A percentile compares a stretch with the other conserved stretches of the same genome.
phyloP scores from a whole-genome alignment of 2,329 filamentous ascomycete genomes.

The Fusarium virguliforme region DNA sequence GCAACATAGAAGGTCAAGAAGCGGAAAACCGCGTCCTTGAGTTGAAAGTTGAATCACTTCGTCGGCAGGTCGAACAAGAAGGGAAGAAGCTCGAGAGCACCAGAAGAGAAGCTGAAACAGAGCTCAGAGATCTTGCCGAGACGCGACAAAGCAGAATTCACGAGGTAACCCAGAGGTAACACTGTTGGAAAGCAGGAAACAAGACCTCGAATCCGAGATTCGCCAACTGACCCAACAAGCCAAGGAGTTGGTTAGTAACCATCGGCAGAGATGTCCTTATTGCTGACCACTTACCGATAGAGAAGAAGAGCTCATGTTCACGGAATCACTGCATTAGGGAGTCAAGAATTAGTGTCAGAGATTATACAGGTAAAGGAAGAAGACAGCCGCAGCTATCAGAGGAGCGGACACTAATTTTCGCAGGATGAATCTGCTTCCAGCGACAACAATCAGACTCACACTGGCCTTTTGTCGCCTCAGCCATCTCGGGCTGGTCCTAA shows the following conservation, averaged over 20 bases:
- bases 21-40: neutral
- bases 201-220: neutral
- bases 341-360: neutral
- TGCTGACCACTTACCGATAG: neutral
- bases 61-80: neutral
- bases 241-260: neutral
- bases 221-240: neutral
- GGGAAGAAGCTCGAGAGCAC: neutral
- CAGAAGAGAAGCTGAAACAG: neutral
- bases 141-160: neutral
- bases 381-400: neutral
- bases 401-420: neutral
- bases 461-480: neutral
- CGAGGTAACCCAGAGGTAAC: neutral
- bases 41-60: neutral
- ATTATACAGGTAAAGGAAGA: neutral
- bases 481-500: neutral
- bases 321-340: neutral
- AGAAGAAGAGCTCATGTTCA: neutral
- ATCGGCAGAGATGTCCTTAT: neutral
- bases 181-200: neutral
- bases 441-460: neutral
- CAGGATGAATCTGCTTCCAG: neutral
- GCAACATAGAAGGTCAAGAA: neutral
- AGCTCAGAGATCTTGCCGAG: neutral